Conservation (phyloP, 2,329 filamentous ascomycete species). For the Aspergillus persii region DNA sequence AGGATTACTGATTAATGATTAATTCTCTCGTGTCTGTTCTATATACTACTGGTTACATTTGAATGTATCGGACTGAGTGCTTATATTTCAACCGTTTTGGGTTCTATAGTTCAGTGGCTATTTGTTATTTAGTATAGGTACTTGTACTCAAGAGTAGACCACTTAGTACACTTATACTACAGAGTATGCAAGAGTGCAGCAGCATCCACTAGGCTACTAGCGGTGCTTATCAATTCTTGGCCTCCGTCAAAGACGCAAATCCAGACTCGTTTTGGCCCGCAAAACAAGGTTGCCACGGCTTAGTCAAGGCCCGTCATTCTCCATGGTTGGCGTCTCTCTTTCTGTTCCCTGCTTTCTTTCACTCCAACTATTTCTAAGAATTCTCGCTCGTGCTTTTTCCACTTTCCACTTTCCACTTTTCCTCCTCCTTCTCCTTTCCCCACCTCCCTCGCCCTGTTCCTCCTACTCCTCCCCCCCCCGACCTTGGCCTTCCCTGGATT, state of each 20-base stretch:
- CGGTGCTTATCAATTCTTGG: not conserved
- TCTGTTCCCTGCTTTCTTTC: not conserved
- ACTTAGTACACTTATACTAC: no score
- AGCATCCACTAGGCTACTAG: not conserved
- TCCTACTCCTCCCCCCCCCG: not conserved
- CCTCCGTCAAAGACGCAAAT: not conserved
- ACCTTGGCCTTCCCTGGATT: not conserved
- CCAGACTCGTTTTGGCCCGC: not conserved
- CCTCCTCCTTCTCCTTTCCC: not conserved
- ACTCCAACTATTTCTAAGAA: not conserved
- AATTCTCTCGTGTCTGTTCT: no score
- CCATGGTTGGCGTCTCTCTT: not conserved
- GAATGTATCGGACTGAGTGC: no score
- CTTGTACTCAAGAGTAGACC: no score
- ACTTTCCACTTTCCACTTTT: not conserved
- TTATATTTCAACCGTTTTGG: no score
- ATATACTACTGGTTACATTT: no score
- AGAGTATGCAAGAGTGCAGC: no score
- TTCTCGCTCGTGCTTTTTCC: not conserved
- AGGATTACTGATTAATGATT: no score
- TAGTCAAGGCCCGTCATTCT: not conserved
- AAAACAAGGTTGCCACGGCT: constrained; percentile 3
- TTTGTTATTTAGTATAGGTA: no score
- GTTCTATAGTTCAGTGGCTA: no score
- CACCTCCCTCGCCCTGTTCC: not conserved